phyloP scores from a whole-genome alignment of 2,329 filamentous ascomycete species.

The Neonectria neomacrospora region DNA sequence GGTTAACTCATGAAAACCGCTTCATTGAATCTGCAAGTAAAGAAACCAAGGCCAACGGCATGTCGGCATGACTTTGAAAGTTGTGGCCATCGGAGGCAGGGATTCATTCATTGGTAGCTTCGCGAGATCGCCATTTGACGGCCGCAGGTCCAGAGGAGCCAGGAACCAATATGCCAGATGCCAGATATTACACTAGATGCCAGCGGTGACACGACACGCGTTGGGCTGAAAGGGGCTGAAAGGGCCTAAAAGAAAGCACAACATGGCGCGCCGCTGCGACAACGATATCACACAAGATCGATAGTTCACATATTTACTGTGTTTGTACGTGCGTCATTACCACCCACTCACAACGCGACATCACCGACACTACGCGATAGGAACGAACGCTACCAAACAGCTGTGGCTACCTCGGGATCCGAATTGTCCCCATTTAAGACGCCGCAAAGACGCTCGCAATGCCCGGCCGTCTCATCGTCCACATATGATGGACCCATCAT shows the following conservation, averaged over 20 bases:
- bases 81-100: not conserved
- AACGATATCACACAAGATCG: slow-evolving; percentile 5
- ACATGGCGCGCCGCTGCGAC: slow-evolving; percentile 10
- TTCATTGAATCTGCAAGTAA: not conserved
- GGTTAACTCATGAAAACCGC: not conserved
- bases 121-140: slow-evolving; percentile 15
- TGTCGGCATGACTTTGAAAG: not conserved
- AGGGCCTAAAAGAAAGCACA: too few relatives aligned
- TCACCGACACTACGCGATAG: not conserved
- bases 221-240: not conserved
- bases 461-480: not conserved
- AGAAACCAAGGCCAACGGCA: not conserved
- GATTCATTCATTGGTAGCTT: slow-evolving; percentile 3
- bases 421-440: slow-evolving; percentile 1
- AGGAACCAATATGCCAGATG: not conserved
- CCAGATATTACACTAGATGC: not conserved
- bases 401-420: slow-evolving; percentile 23
- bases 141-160: slow-evolving; percentile 12
- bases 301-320: slow-evolving; percentile 8
- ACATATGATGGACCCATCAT: slow-evolving; percentile 14
- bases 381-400: slow-evolving; percentile 7
- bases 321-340: slow-evolving; percentile 2
- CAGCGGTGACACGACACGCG: slow-evolving; percentile 1
- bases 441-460: not conserved
- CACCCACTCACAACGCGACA: slow-evolving; percentile 6